A percentile compares a stretch with the other conserved stretches of the same genome.
phyloP scores from a whole-genome alignment of 495 filamentous ascomycete genomes.

The Aspergillus coremiiformis region DNA sequence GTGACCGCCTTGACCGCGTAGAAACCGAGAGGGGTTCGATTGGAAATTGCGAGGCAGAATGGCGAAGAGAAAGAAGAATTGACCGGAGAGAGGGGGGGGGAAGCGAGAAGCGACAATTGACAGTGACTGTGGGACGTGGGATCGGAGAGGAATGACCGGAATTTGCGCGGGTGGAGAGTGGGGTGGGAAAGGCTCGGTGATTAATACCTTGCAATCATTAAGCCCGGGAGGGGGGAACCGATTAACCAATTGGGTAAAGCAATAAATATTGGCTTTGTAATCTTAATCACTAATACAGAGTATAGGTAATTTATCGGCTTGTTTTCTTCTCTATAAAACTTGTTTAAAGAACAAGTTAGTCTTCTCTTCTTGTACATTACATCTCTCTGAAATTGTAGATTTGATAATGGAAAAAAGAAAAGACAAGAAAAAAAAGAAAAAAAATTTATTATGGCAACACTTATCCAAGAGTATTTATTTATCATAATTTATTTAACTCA shows the following conservation, averaged over 20 bases:
- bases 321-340: background rate
- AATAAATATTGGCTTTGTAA: background rate
- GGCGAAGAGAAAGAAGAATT: slow-evolving; percentile 3
- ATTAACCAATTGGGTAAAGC: background rate
- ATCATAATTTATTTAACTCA: no score
- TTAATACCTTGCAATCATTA: no score
- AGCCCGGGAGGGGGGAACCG: background rate
- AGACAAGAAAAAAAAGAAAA: no score
- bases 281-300: background rate
- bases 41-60: background rate
- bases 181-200: slow-evolving; percentile 4
- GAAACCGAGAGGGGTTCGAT: background rate
- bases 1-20: slow-evolving; percentile 1
- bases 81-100: background rate
- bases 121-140: slow-evolving; percentile 7
- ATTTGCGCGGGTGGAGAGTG: slow-evolving; percentile 9
- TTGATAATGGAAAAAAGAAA: no score
- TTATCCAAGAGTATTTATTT: no score
- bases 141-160: slow-evolving; percentile 9
- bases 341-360: background rate
- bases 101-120: slow-evolving; percentile 1
- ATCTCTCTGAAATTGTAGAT: no score
- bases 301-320: background rate
- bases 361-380: background rate
- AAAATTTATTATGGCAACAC: no score